Evolutionary conservation across 345 rosid species (phyloP).

Genomic region (Aurinia saxatilis): DNA sequence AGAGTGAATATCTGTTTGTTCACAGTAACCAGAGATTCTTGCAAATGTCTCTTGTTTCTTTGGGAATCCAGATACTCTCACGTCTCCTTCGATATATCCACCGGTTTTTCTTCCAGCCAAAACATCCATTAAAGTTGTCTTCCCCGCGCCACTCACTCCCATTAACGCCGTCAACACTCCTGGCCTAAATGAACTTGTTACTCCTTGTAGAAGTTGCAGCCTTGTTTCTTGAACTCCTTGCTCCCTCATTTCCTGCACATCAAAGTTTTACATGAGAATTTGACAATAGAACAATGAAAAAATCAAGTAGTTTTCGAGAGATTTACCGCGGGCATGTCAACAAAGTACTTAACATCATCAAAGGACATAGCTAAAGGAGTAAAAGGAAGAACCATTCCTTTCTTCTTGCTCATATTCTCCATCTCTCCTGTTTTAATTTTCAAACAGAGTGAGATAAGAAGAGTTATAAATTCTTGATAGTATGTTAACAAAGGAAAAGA

Average conservation of each 20-base stretch:
- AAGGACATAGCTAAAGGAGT: conserved; percentile 75
- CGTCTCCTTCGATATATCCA: conserved; percentile 80
- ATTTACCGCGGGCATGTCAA: conserved; percentile 77
- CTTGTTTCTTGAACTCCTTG: conserved; percentile 73
- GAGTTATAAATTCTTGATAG: neutral
- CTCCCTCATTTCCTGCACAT: conserved; percentile 72
- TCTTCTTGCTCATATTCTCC: conserved; percentile 36
- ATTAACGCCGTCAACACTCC: conserved; percentile 85
- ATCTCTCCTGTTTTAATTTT: conserved; percentile 38
- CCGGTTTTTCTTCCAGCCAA: conserved; percentile 88
- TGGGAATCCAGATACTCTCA: conserved; percentile 73
- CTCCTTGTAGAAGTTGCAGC: conserved; percentile 59
- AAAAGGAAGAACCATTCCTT: conserved; percentile 85
- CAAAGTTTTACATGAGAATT: neutral
- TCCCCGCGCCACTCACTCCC: conserved; percentile 97
- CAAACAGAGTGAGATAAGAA: neutral
- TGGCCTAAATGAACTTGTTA: conserved; percentile 81
- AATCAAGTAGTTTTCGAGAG: neutral
- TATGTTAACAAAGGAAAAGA: neutral
- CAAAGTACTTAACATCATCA: conserved; percentile 55
- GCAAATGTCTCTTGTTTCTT: conserved; percentile 91
- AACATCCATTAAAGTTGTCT: conserved; percentile 95
- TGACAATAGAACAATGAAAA: neutral
- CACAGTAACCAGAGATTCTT: conserved; percentile 88
- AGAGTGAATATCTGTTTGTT: conserved; percentile 82